phyloP scores from a whole-genome alignment of 306 rosid genomes.

The Corylus heterophylla region DNA sequence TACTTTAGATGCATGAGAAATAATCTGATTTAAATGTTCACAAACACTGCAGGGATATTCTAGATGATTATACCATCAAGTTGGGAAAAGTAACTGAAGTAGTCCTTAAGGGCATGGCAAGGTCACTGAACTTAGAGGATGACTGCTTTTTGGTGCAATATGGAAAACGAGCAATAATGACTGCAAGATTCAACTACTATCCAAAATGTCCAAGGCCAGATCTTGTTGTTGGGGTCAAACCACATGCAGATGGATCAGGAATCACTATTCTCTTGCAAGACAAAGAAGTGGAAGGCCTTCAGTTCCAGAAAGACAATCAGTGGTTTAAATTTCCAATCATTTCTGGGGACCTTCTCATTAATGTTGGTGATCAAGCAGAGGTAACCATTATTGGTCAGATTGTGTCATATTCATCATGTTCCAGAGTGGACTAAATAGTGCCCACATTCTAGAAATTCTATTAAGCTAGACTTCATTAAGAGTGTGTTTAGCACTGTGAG shows the following conservation, averaged over 20 bases:
- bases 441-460: no score
- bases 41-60: slow-evolving; percentile 41
- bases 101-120: slow-evolving; percentile 71
- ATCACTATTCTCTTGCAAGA: slow-evolving; percentile 73
- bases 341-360: slow-evolving; percentile 59
- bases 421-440: no score
- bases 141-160: slow-evolving; percentile 49
- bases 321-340: slow-evolving; percentile 76
- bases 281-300: slow-evolving; percentile 72
- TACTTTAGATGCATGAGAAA: not conserved
- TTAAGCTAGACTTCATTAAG: no score
- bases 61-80: slow-evolving; percentile 49
- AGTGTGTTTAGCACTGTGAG: no score
- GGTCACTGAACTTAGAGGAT: slow-evolving; percentile 66
- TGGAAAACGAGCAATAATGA: slow-evolving; percentile 42
- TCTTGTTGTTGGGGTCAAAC: slow-evolving; percentile 59
- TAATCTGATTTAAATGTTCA: not conserved
- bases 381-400: slow-evolving; percentile 30
- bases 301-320: slow-evolving; percentile 56
- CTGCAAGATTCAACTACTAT: slow-evolving; percentile 64
- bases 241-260: slow-evolving; percentile 72
- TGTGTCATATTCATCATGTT: not conserved
- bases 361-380: slow-evolving; percentile 85
- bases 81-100: slow-evolving; percentile 39
- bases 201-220: slow-evolving; percentile 71